A percentile compares a stretch with the other conserved stretches of the same genome.
Conservation (phyloP, 148 eudicot genomes). For the Heliosperma pusillum region DNA sequence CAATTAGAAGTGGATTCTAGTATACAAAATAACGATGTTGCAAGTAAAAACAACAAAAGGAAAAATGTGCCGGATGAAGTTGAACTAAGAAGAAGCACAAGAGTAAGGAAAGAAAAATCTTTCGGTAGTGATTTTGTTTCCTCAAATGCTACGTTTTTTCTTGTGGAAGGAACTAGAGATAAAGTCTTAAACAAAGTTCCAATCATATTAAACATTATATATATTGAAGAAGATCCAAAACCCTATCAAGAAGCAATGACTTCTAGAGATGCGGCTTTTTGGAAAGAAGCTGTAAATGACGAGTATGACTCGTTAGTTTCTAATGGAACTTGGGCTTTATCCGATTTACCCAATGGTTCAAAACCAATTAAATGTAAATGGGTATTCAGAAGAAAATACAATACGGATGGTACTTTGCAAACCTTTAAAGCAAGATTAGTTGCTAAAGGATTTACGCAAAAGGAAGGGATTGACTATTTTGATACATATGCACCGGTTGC, state of each 20-base stretch:
- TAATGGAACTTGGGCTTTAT: slow-evolving; percentile 12
- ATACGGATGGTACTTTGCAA: neutral
- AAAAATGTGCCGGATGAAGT: neutral
- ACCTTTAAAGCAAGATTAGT: slow-evolving; percentile 7
- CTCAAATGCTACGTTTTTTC: neutral
- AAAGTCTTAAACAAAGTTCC: neutral
- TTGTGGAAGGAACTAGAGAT: neutral
- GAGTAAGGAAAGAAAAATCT: neutral
- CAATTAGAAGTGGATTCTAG: no score
- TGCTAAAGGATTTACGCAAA: neutral
- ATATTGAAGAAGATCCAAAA: slow-evolving; percentile 15
- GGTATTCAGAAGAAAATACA: neutral
- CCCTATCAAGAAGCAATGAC: slow-evolving; percentile 10
- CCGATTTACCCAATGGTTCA: slow-evolving; percentile 9
- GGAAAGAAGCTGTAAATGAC: no score
- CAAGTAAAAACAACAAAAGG: no score
- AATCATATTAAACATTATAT: neutral
- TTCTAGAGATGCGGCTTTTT: slow-evolving; percentile 6
- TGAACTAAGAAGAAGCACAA: neutral
- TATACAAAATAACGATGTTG: no score
- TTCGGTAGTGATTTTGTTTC: neutral
- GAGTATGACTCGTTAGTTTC: slow-evolving; percentile 12
- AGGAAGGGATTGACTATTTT: neutral
- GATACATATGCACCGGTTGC: slow-evolving; percentile 5
- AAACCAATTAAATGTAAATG: neutral